These are phyloP conservation scores for Sherardia arvensis DNA, from an alignment of 257 asterid genomes.

Conservation along the genomic window DNA sequence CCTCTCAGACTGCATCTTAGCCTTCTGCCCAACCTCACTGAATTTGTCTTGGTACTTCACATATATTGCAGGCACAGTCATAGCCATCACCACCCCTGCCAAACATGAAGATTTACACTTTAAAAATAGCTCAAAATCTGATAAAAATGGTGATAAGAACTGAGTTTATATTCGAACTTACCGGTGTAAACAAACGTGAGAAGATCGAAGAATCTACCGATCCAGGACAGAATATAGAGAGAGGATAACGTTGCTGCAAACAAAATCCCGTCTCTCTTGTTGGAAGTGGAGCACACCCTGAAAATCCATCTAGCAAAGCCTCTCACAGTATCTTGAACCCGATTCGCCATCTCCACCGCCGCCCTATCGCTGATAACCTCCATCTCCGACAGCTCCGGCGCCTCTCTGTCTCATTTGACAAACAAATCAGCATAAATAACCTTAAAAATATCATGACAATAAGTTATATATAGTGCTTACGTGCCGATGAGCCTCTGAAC, in stretches of 20 bases:
- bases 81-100: conserved; percentile 32
- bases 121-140: too few relatives aligned
- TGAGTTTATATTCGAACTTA: not conserved
- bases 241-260: conserved; percentile 27
- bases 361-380: conserved; percentile 43
- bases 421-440: too few relatives aligned
- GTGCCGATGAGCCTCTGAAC: conserved; percentile 37
- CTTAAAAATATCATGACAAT: not conserved
- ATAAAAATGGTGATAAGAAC: too few relatives aligned
- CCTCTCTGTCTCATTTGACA: conserved; percentile 31
- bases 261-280: conserved; percentile 40
- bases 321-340: conserved; percentile 22
- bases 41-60: conserved; percentile 36
- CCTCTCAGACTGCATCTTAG: conserved; percentile 21
- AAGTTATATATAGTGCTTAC: conserved; percentile 17
- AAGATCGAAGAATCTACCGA: conserved; percentile 28
- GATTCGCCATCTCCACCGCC: conserved; percentile 22
- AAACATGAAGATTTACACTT: not conserved
- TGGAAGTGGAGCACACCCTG: conserved; percentile 22
- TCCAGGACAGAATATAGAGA: conserved; percentile 27
- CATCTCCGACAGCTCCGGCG: conserved; percentile 33
- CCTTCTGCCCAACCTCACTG: conserved; percentile 17
- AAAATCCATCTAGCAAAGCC: conserved; percentile 29
- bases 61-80: conserved; percentile 38
- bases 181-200: conserved; percentile 45